Conservation (phyloP, 805 yeast species). For the Wickerhamiella australiensis region DNA sequence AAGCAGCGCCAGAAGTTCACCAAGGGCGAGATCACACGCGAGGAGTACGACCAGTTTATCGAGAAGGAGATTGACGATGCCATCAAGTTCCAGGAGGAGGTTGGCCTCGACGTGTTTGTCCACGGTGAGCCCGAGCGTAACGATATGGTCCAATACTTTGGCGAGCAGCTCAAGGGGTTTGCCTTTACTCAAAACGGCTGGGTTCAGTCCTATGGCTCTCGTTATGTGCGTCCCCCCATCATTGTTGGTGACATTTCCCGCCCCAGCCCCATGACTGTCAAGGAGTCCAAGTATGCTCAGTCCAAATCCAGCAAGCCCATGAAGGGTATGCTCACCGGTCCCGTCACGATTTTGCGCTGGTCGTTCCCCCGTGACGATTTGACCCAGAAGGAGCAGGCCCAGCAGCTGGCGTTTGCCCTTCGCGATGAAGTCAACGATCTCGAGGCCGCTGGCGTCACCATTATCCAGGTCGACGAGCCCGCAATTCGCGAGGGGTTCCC, state of each 20-base stretch:
- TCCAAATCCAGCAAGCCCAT: constrained; percentile 88
- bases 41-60: constrained; percentile 92
- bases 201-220: constrained; percentile 99
- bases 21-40: constrained; percentile 92
- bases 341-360: constrained; percentile 99
- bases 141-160: constrained; percentile 99
- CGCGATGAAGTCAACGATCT: constrained; percentile 98
- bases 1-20: constrained; percentile 94
- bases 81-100: constrained; percentile 98
- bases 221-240: constrained; percentile 99
- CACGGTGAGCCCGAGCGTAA: constrained; percentile 99
- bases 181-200: constrained; percentile 98
- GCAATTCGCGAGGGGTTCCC: constrained; percentile 99
- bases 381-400: constrained; percentile 82
- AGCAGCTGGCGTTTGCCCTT: constrained; percentile 93
- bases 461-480: constrained; percentile 99
- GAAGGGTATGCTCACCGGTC: constrained; percentile 99
- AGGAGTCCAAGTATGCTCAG: constrained; percentile 98
- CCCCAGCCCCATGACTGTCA: constrained; percentile 96
- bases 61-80: constrained; percentile 92
- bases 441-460: constrained; percentile 95
- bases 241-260: constrained; percentile 98
- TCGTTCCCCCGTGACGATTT: constrained; percentile 99
- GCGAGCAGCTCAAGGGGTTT: constrained; percentile 96
- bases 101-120: constrained; percentile 94